These are phyloP conservation scores for Aquilaria agallochum DNA, from an alignment of 441 rosid genomes.

Conservation along the genomic window DNA sequence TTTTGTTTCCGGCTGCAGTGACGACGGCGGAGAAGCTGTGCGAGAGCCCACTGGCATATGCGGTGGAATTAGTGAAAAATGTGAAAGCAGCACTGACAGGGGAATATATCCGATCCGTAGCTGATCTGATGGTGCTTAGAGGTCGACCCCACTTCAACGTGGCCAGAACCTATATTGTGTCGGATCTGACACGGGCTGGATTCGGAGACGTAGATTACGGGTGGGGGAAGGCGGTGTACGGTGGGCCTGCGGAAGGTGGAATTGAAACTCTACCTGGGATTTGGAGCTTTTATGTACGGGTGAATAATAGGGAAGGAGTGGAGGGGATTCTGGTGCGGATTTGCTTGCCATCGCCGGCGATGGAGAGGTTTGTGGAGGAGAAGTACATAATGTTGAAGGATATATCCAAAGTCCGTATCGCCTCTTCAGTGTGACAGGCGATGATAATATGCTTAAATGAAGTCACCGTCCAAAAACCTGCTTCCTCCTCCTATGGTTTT, in stretches of 20 bases:
- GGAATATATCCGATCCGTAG: constrained; percentile 16
- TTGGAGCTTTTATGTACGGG: not conserved
- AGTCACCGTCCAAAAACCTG: too few species aligned
- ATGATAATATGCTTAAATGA: too few species aligned
- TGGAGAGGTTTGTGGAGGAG: constrained; percentile 9
- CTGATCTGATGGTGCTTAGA: too few species aligned
- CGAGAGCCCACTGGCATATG: constrained; percentile 9
- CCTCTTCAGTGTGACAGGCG: too few species aligned
- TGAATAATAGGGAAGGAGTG: not conserved
- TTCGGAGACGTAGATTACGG: constrained; percentile 15
- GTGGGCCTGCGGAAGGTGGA: not conserved
- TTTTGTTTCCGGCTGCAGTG: not conserved
- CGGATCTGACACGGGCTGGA: not conserved
- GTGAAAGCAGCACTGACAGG: constrained; percentile 4
- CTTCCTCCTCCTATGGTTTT: too few species aligned
- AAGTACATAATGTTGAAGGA: not conserved
- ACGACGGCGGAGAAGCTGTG: constrained; percentile 6
- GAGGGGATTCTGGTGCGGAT: constrained; percentile 3
- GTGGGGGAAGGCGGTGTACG: constrained; percentile 18
- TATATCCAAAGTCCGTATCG: too few species aligned
- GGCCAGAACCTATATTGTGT: not conserved
- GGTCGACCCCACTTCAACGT: not conserved
- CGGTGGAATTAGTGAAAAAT: constrained; percentile 7
- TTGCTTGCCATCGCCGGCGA: not conserved
- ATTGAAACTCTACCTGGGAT: too few species aligned